Conservation (phyloP, 2,329 filamentous ascomycete genomes). For the Lanzia echinophila region DNA sequence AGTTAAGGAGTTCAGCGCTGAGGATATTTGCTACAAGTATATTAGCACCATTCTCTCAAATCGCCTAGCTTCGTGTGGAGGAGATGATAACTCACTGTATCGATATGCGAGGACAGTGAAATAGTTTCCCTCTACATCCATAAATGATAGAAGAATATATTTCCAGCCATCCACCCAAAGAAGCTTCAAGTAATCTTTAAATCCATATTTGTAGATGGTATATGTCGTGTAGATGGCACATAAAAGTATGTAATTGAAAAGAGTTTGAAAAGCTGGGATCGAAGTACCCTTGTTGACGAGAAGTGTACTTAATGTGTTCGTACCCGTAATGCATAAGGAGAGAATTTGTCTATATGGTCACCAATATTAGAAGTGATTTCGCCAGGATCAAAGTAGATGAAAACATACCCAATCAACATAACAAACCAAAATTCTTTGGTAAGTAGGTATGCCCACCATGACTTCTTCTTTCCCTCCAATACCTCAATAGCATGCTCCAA, state of each 20-base stretch:
- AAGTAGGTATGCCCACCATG: constrained; percentile 68
- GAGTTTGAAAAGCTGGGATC: constrained; percentile 90
- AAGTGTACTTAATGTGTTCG: constrained; percentile 82
- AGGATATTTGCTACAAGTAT: constrained; percentile 65
- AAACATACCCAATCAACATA: constrained; percentile 60
- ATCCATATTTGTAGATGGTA: constrained; percentile 73
- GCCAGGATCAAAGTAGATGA: constrained; percentile 5
- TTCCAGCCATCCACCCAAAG: constrained; percentile 75
- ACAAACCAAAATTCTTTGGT: constrained; percentile 87
- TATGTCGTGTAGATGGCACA: constrained; percentile 74
- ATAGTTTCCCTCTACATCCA: constrained; percentile 96
- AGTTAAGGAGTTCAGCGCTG: constrained; percentile 92
- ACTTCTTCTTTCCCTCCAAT: constrained; percentile 46
- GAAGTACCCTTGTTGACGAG: constrained; percentile 61
- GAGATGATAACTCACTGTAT: constrained; percentile 25
- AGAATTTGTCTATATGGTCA: constrained; percentile 57
- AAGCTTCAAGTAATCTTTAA: constrained; percentile 59
- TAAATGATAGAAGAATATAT: constrained; percentile 85
- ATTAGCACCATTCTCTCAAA: constrained; percentile 8
- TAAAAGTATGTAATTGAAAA: constrained; percentile 90
- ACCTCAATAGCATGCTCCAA: constrained; percentile 41
- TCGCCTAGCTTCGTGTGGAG: background rate
- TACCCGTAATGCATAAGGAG: constrained; percentile 82
- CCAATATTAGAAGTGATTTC: background rate
- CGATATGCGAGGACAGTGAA: constrained; percentile 93